Conservation (phyloP, 345 rosid genomes). For the Sonneratia caseolaris region DNA sequence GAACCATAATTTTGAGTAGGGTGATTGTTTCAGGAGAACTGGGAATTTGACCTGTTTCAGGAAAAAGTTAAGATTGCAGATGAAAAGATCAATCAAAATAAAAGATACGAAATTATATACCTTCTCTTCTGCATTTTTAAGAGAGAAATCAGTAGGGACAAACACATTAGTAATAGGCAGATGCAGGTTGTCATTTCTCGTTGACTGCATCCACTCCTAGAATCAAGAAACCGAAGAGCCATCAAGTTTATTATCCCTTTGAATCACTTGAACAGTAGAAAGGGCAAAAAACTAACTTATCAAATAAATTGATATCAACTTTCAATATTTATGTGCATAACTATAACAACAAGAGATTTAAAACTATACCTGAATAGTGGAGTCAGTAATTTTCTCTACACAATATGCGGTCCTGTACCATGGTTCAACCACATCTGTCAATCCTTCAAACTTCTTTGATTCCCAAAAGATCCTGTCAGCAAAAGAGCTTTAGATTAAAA, state of each 20-base stretch:
- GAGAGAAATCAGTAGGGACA: conserved; percentile 73
- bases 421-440: conserved; percentile 65
- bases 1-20: conserved; percentile 66
- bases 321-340: neutral
- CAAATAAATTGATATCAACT: neutral
- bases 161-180: conserved; percentile 66
- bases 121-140: conserved; percentile 55
- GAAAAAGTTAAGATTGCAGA: conserved; percentile 11
- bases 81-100: conserved; percentile 1
- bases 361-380: conserved; percentile 52
- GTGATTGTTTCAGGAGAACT: conserved; percentile 48
- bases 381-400: conserved; percentile 43
- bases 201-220: conserved; percentile 71
- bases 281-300: neutral
- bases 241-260: neutral
- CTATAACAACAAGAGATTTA: neutral
- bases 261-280: neutral
- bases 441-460: conserved; percentile 84
- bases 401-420: conserved; percentile 88
- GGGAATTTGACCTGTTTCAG: conserved; percentile 52
- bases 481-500: conserved; percentile 6
- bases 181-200: conserved; percentile 59
- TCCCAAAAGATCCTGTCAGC: conserved; percentile 76
- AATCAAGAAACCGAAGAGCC: conserved; percentile 2
- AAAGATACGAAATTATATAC: conserved; percentile 19